phyloP scores from a whole-genome alignment of 441 rosid genomes.

The Heliophila coronopifolia region DNA sequence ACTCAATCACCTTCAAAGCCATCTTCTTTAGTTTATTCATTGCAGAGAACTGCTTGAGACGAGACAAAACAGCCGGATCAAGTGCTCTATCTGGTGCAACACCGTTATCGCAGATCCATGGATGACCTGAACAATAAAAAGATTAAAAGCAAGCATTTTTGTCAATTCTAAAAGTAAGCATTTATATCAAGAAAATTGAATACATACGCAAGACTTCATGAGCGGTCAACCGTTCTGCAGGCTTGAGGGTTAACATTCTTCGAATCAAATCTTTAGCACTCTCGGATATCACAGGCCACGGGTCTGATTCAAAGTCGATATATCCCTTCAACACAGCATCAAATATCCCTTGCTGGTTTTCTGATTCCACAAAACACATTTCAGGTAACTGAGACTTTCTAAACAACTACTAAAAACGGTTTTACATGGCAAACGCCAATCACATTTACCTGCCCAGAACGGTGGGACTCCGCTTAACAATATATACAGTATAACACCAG shows the following conservation, averaged over 20 bases:
- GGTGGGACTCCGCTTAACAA: conserved; percentile 95
- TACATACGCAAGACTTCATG: conserved; percentile 89
- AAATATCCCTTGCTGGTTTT: conserved; percentile 92
- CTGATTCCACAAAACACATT: conserved; percentile 30
- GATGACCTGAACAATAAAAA: conserved; percentile 55
- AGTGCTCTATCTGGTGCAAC: conserved; percentile 95
- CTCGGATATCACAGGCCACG: conserved; percentile 90
- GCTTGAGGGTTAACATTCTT: conserved; percentile 65
- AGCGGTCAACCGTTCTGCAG: conserved; percentile 77
- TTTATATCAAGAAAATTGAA: neutral
- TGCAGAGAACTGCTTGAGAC: conserved; percentile 92
- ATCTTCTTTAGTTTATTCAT: conserved; percentile 96
- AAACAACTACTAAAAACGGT: neutral
- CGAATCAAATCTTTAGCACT: conserved; percentile 85
- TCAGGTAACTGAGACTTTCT: neutral
- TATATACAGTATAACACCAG: conserved; percentile 89
- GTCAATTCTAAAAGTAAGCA: too few relatives aligned
- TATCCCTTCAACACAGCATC: conserved; percentile 92
- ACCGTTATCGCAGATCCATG: conserved; percentile 97
- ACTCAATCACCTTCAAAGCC: conserved; percentile 75
- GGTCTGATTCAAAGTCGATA: conserved; percentile 83
- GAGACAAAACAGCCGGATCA: conserved; percentile 93
- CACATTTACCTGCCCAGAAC: conserved; percentile 80
- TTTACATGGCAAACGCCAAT: neutral
- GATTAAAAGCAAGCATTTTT: too few relatives aligned